phyloP scores from a whole-genome alignment of 371 early-diverging fungal species.

The Mucor indicus region DNA sequence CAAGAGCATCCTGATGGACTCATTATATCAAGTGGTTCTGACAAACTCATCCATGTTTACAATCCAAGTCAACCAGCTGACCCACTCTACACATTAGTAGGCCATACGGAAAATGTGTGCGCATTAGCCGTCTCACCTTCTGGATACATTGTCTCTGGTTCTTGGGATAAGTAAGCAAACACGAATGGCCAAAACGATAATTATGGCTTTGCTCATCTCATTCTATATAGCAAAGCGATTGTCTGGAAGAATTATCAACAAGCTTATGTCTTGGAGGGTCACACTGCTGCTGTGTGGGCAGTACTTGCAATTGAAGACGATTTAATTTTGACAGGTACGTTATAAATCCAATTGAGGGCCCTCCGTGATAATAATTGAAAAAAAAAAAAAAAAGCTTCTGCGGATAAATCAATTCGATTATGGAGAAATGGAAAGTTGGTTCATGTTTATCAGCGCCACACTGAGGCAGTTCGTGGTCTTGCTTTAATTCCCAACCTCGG shows the following conservation, averaged over 20 bases:
- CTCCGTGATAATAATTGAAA: not conserved
- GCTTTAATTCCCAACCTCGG: conserved; percentile 59
- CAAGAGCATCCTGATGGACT: conserved; percentile 66
- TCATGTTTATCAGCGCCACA: conserved; percentile 82
- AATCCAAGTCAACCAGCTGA: conserved; percentile 58
- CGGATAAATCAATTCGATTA: conserved; percentile 88
- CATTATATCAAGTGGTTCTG: conserved; percentile 81
- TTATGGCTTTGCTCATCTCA: not conserved
- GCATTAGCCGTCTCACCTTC: conserved; percentile 63
- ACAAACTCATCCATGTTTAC: conserved; percentile 81
- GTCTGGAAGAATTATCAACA: conserved; percentile 85
- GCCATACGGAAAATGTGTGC: conserved; percentile 90
- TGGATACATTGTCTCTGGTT: conserved; percentile 85
- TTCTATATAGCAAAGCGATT: conserved; percentile 23
- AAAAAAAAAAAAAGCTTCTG: conserved; percentile 64
- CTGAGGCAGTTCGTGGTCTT: conserved; percentile 87
- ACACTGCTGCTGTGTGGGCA: conserved; percentile 90
- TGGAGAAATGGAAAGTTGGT: conserved; percentile 77
- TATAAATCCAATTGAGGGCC: not conserved
- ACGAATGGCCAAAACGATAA: not conserved
- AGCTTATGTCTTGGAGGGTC: conserved; percentile 73
- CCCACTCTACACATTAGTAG: conserved; percentile 69
- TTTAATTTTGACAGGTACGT: conserved; percentile 74
- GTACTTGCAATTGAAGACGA: conserved; percentile 75
- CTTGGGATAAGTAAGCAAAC: conserved; percentile 90